Base-by-base conservation (phyloP, 768 basidiomycete genomes). In the Collybiopsis confluens region DNA sequence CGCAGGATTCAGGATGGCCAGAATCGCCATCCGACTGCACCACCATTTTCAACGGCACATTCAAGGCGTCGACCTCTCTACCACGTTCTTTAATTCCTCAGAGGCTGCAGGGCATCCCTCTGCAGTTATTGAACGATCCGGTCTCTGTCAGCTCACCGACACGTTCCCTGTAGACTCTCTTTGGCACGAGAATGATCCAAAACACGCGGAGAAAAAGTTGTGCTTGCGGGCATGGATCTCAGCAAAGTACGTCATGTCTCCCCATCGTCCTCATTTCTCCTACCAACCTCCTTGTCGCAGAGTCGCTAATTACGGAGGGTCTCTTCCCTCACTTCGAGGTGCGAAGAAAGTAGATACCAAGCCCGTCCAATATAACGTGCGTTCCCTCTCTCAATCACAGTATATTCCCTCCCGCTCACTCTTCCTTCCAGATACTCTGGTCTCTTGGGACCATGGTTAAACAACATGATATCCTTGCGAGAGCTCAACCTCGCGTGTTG, bases 201-300 rank as follows among this genome's bases (percentile, higher is more conserved):
- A 54, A 18, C 56, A 59, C 16, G 54, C 54, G 2, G 46, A 43
- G 23, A 57, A 61, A 27, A 62, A 71, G 38, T 35, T 72, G 16
- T 70, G 67, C 54, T 61, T 73, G 37, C 68, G 71, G 45, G 73
- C 73, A 5, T 75, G 73, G 73, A 54, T 75, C 7, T 67, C 70
- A 21, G 71, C 65, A 69, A 45, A 44, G 63, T 61, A 45, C n/a
- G 48, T 5, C 30, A 33, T 33, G 5, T 33, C 30, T 33, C n/a
- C n/a, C n/a, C n/a, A n/a, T n/a, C n/a, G n/a, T n/a, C n/a, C n/a
- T n/a, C n/a, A n/a, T n/a, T n/a, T n/a, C n/a, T n/a, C n/a, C n/a
- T n/a, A n/a, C n/a, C n/a, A n/a, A n/a, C n/a, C n/a, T n/a, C n/a
- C n/a, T n/a, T n/a, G n/a, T n/a, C n/a, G n/a, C 16, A 73, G 72